Conservation (phyloP, 176 grass and related monocot genomes). For the Leersia perrieri region DNA sequence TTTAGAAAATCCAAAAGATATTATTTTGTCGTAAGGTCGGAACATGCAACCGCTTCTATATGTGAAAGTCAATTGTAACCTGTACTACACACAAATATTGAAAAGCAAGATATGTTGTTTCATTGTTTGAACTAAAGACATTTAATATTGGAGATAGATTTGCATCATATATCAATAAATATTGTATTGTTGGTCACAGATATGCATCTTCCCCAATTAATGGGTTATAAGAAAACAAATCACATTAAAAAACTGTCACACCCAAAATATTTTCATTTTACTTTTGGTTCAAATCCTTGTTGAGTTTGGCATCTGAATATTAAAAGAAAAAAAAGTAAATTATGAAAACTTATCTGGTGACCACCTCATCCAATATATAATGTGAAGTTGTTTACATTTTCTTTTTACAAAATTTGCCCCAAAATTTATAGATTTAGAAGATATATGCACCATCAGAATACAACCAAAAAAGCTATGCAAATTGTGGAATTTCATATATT, state of each 20-base stretch:
- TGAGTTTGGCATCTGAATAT: background rate
- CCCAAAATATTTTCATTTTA: background rate
- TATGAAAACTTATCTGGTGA: background rate
- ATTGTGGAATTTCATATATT: background rate
- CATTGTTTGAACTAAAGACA: background rate
- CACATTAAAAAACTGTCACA: background rate
- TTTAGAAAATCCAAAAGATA: background rate
- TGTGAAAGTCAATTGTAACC: background rate
- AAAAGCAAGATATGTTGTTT: background rate
- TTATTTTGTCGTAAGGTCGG: background rate
- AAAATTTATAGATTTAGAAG: background rate
- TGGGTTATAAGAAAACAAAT: background rate
- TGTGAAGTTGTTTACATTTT: background rate
- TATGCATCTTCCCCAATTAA: background rate
- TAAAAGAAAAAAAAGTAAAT: background rate
- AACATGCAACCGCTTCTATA: background rate
- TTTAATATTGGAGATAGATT: conserved; percentile 27
- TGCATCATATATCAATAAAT: background rate
- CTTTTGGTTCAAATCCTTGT: background rate
- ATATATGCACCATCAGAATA: background rate
- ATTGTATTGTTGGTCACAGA: background rate
- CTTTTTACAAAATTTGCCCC: background rate
- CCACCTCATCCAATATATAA: background rate
- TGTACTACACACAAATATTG: background rate
- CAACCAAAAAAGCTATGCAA: background rate